These are phyloP conservation scores for Micromonas pusilla DNA, from an alignment of 139 green algal genomes.

Conservation along the genomic window DNA sequence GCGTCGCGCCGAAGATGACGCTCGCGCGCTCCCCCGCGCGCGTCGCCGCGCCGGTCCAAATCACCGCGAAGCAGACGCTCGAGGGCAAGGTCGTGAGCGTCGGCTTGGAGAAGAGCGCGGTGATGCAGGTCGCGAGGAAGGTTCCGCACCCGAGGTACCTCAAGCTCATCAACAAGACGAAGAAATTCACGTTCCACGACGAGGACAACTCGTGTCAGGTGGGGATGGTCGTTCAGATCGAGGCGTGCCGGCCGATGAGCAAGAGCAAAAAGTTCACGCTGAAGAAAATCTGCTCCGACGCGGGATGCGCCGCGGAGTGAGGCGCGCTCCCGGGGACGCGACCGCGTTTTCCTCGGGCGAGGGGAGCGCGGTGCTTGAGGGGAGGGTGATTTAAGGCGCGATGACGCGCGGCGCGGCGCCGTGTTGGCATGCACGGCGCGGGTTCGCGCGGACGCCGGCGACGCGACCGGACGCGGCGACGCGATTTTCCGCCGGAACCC, in stretches of 20 bases:
- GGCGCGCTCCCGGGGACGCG: too few species aligned
- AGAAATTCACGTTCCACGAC: constrained; percentile 35
- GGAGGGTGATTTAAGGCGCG: too few species aligned
- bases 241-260: constrained; percentile 15
- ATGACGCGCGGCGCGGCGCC: too few species aligned
- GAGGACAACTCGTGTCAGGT: constrained; percentile 25
- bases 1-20: not conserved
- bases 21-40: not conserved
- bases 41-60: not conserved
- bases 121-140: constrained; percentile 13
- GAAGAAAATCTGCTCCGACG: not conserved
- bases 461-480: too few species aligned
- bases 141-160: constrained; percentile 30
- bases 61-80: not conserved
- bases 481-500: too few species aligned
- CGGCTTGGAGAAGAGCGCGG: constrained; percentile 11
- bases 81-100: constrained; percentile 26
- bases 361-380: too few species aligned
- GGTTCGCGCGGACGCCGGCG: too few species aligned
- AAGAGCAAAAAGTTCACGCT: constrained; percentile 30
- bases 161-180: constrained; percentile 27
- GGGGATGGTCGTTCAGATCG: constrained; percentile 23
- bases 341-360: too few species aligned
- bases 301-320: not conserved
- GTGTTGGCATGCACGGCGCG: too few species aligned